phyloP scores from a whole-genome alignment of 2,329 filamentous ascomycete genomes.

The Ascochyta fabae region DNA sequence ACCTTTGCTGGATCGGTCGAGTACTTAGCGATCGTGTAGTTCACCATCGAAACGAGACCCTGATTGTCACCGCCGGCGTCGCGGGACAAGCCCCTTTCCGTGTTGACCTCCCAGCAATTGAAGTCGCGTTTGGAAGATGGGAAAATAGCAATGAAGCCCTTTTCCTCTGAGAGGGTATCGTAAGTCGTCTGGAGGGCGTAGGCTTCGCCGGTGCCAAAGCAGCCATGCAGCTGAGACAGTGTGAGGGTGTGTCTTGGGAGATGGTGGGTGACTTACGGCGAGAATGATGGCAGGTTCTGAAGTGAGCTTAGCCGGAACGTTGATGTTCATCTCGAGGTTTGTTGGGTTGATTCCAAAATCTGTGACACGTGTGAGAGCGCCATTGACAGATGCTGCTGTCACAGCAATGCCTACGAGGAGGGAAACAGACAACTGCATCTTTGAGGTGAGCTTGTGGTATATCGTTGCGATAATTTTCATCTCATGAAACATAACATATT shows the following conservation, averaged over 20 bases:
- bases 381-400: conserved; percentile 18
- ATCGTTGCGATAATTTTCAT: not conserved
- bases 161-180: conserved; percentile 55
- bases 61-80: conserved; percentile 63
- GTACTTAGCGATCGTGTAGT: conserved; percentile 60
- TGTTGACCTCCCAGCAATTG: conserved; percentile 66
- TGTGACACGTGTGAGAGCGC: conserved; percentile 44
- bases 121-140: conserved; percentile 58
- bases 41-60: conserved; percentile 65
- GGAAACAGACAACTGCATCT: conserved; percentile 15
- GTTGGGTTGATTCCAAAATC: conserved; percentile 53
- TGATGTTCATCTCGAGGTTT: conserved; percentile 61
- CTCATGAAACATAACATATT: not conserved
- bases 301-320: conserved; percentile 52
- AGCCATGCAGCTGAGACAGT: conserved; percentile 32
- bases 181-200: conserved; percentile 27
- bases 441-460: too few relatives aligned
- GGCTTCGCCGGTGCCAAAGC: conserved; percentile 48
- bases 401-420: conserved; percentile 8
- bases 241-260: not conserved
- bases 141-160: conserved; percentile 67
- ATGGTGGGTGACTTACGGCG: conserved; percentile 51
- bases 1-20: conserved; percentile 58
- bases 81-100: conserved; percentile 59
- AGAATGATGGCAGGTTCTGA: conserved; percentile 60